Percentiles rank a stretch among this genome's conserved stretches.
Evolutionary conservation across 257 asterid species (phyloP).

Genomic region (Nicotiana otophora): DNA sequence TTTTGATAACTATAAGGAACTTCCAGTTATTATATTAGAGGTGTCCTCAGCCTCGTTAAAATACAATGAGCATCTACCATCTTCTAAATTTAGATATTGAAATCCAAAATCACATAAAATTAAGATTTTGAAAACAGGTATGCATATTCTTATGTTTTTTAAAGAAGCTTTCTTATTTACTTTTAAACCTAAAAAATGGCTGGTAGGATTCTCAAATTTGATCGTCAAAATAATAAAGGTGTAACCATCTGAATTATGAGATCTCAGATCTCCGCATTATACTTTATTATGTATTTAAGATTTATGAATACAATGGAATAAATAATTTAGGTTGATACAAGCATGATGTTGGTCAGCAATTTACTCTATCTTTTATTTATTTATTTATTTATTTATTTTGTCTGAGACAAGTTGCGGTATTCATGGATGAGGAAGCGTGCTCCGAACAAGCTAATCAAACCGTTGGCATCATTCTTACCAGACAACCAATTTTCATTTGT

Average conservation of each 20-base stretch:
- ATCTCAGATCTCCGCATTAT: constrained; percentile 1
- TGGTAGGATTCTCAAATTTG: not conserved
- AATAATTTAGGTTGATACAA: not conserved
- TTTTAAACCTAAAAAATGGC: not conserved
- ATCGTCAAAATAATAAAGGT: not conserved
- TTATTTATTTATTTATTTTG: not conserved
- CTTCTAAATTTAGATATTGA: too few species aligned
- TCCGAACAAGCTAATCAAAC: not conserved
- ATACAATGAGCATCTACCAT: too few species aligned
- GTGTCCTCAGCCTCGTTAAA: not conserved
- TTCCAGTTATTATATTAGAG: not conserved
- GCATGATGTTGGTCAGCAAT: not conserved
- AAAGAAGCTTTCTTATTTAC: not conserved
- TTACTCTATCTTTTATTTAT: not conserved
- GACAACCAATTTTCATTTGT: not conserved
- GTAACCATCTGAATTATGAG: not conserved
- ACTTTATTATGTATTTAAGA: not conserved
- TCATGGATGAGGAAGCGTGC: not conserved
- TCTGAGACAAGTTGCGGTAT: not conserved
- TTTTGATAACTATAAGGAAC: too few species aligned
- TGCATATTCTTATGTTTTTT: too few species aligned
- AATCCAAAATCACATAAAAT: too few species aligned
- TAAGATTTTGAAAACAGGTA: too few species aligned
- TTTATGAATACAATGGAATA: not conserved
- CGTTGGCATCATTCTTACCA: constrained; percentile 1